Evolutionary conservation across 1,284 basidiomycete genomes (phyloP), one percentile per base, ranked within the genome.

Genomic region (Ceratobasidium papillatum): DNA sequence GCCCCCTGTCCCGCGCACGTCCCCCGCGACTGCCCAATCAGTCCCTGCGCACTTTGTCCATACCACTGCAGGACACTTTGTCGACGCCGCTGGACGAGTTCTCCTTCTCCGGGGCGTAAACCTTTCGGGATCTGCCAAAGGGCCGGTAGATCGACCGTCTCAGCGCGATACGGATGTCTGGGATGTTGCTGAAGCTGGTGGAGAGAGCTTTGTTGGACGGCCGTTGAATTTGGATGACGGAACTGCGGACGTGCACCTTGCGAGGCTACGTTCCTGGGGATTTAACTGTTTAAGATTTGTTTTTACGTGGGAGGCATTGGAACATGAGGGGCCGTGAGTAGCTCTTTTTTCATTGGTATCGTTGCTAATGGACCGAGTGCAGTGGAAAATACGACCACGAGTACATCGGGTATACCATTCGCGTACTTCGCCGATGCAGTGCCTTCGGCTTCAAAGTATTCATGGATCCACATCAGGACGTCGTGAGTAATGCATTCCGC

Each of bases 391-490:
- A 96, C 80, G 97, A 99, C 81, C 85, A 90, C 75, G 94, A 93
- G 49, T 99, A 92, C 81, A 95, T 99, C 85, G 93, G 97, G 79
- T 99, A 99, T 80, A 93, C 92, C 3, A 87, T 99, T 27, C 88
- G 88, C 22, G 93, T 98, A 0, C 86, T 99, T 19, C 87, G 89
- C 54, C 96, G 96, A 82, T 95, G 95, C 85, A 96, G 96, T 80
- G 90, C 95, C 74, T 94, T 94, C 80, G 97, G 97, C n/a, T 99
- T 99, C 83, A 89, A 89, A 78, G 89, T 99, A 4, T 98, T 90
- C 82, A 91, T 99, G 87, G 96, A 99, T 81, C 96, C 97, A 4
- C 97, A 99, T 83, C 97, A 99, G 84, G 97, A 99, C 80, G 88
- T 90, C 45, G 96, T 98, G 81, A 82, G 96, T 89, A 9, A 38